These are phyloP conservation scores for Calocybe indica DNA, from an alignment of 768 basidiomycete species.

Conservation along the genomic window DNA sequence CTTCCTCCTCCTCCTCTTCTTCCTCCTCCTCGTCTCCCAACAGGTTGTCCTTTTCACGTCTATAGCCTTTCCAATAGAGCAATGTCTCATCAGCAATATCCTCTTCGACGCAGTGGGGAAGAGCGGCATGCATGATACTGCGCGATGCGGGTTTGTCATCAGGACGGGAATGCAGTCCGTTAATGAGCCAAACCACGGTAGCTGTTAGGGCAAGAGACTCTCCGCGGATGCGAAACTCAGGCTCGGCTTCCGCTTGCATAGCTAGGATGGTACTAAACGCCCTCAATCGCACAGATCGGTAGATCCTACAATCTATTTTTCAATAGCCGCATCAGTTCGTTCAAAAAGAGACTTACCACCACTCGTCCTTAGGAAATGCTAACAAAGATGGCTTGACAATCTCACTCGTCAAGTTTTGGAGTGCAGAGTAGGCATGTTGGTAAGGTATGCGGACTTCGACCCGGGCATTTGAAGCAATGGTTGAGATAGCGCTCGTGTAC, in stretches of 20 bases:
- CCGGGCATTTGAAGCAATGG: constrained; percentile 7
- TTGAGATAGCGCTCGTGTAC: background rate
- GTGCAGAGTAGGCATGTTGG: background rate
- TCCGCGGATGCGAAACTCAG: background rate
- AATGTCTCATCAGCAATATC: background rate
- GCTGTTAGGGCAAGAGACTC: constrained; percentile 8
- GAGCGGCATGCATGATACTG: constrained; percentile 7
- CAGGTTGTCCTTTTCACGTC: background rate
- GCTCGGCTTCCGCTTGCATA: background rate
- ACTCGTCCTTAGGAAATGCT: constrained; percentile 3
- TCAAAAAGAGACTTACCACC: constrained; percentile 4
- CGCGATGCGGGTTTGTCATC: constrained; percentile 9
- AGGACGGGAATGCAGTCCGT: constrained; percentile 12
- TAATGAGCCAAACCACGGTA: constrained; percentile 9
- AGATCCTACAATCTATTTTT: constrained; percentile 1
- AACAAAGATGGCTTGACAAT: background rate
- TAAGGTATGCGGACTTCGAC: constrained; percentile 9
- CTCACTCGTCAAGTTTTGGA: background rate
- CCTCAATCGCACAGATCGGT: background rate
- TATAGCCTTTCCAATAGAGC: background rate
- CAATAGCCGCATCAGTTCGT: background rate
- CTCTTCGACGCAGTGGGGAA: constrained; percentile 3
- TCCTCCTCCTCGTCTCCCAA: constrained; percentile 6
- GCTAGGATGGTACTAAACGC: background rate
- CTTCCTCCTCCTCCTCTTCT: background rate